Evolutionary conservation across 352 stramenopile genomes (phyloP).

Genomic region (Phytophthora ohioensis): DNA sequence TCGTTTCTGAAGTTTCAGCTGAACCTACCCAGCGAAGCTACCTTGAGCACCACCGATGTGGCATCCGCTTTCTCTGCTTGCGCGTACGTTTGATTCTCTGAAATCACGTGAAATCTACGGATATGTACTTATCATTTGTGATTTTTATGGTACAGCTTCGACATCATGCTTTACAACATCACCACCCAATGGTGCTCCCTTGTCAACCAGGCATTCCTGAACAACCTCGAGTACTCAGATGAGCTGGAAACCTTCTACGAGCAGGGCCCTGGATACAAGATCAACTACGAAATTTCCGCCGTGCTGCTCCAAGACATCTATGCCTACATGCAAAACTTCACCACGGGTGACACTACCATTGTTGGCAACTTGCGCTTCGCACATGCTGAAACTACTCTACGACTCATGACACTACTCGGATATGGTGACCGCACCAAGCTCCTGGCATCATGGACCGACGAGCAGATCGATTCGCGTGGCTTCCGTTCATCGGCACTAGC

Average conservation of each 20-base stretch:
- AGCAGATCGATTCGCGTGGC: slow-evolving; percentile 50
- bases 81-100: slow-evolving; percentile 45
- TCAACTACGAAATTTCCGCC: slow-evolving; percentile 83
- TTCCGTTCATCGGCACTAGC: slow-evolving; percentile 70
- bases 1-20: slow-evolving; percentile 50
- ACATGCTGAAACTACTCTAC: slow-evolving; percentile 81
- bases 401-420: slow-evolving; percentile 75
- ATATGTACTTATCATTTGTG: neutral
- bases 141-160: slow-evolving; percentile 47
- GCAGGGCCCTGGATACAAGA: slow-evolving; percentile 59
- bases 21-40: slow-evolving; percentile 37
- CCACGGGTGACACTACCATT: slow-evolving; percentile 42
- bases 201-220: slow-evolving; percentile 48
- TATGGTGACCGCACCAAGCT: slow-evolving; percentile 53
- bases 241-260: slow-evolving; percentile 82
- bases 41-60: slow-evolving; percentile 50
- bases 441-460: slow-evolving; percentile 41
- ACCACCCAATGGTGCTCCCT: slow-evolving; percentile 72
- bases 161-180: slow-evolving; percentile 64
- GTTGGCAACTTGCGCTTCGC: slow-evolving; percentile 69
- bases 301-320: slow-evolving; percentile 73
- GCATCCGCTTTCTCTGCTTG: slow-evolving; percentile 65
- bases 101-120: neutral
- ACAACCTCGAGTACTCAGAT: slow-evolving; percentile 65
- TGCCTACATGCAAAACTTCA: slow-evolving; percentile 56